A percentile compares a stretch with the other conserved stretches of the same genome.
These are phyloP conservation scores for Kentomonas sorsogonicus DNA, from an alignment of 208 protist genomes.

Conservation along the genomic window DNA sequence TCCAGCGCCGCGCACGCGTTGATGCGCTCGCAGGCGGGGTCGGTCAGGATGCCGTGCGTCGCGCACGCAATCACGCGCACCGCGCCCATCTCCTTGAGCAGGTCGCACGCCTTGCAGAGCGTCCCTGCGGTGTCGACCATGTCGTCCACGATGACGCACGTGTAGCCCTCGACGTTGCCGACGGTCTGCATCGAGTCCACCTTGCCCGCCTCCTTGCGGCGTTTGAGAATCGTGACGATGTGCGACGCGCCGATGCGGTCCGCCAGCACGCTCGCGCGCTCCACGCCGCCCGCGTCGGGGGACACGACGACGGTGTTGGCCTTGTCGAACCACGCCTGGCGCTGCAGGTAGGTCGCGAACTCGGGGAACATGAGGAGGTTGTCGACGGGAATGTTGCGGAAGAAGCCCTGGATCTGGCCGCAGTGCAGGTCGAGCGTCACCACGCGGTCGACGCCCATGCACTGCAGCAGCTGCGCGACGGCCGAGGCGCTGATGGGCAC, in stretches of 20 bases:
- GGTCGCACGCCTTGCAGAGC: slow-evolving; percentile 87
- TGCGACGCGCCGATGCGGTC: slow-evolving; percentile 82
- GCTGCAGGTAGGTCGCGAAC: slow-evolving; percentile 79
- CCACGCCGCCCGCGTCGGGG: slow-evolving; percentile 95
- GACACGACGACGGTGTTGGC: slow-evolving; percentile 90
- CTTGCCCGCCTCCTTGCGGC: slow-evolving; percentile 89
- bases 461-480: slow-evolving; percentile 93
- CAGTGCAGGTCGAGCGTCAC: slow-evolving; percentile 94
- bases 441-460: slow-evolving; percentile 91
- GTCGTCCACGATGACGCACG: slow-evolving; percentile 95
- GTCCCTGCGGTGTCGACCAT: slow-evolving; percentile 97
- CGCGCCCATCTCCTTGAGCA: slow-evolving; percentile 90
- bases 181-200: slow-evolving; percentile 93
- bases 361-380: slow-evolving; percentile 91
- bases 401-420: slow-evolving; percentile 95
- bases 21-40: slow-evolving; percentile 86
- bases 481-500: slow-evolving; percentile 94
- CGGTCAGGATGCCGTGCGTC: slow-evolving; percentile 94
- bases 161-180: slow-evolving; percentile 92
- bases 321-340: slow-evolving; percentile 78
- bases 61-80: slow-evolving; percentile 89
- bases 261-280: slow-evolving; percentile 88
- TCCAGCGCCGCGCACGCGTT: slow-evolving; percentile 83
- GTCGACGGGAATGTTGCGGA: slow-evolving; percentile 93
- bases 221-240: slow-evolving; percentile 90